These are phyloP conservation scores for Wolfiporia cocos DNA, from an alignment of 1,284 basidiomycete species.

Conservation along the genomic window DNA sequence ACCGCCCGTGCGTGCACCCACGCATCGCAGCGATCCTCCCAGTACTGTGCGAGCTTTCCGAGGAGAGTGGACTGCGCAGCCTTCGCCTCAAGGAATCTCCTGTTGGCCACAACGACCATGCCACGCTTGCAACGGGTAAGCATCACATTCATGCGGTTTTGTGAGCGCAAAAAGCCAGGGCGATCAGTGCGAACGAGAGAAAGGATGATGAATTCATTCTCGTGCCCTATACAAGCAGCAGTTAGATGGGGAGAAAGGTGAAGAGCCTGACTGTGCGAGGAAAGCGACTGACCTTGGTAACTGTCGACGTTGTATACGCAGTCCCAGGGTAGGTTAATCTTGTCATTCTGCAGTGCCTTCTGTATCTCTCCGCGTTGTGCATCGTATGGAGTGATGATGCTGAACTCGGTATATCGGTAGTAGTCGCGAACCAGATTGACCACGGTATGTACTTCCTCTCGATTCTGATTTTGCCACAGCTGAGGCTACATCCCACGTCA, in stretches of 20 bases:
- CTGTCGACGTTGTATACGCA: constrained; percentile 61
- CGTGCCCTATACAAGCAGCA: constrained; percentile 18
- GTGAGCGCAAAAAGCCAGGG: constrained; percentile 52
- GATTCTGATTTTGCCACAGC: no score
- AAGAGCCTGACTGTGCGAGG: constrained; percentile 4
- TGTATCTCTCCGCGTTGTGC: constrained; percentile 51
- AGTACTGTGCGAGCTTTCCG: constrained; percentile 10
- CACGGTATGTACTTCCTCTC: constrained; percentile 32
- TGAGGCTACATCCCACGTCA: background rate
- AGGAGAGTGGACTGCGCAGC: constrained; percentile 8
- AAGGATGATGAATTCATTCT: constrained; percentile 47
- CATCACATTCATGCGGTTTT: constrained; percentile 63
- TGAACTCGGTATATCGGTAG: constrained; percentile 35
- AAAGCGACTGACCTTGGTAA: constrained; percentile 45
- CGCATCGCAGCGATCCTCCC: constrained; percentile 3
- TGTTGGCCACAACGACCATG: constrained; percentile 18
- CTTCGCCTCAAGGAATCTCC: constrained; percentile 10
- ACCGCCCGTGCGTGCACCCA: background rate
- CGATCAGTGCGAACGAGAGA: constrained; percentile 52
- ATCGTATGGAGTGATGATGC: constrained; percentile 70
- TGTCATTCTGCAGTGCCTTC: constrained; percentile 34
- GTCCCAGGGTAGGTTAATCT: constrained; percentile 40
- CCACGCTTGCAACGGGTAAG: constrained; percentile 18
- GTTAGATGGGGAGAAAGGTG: background rate
- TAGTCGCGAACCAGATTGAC: constrained; percentile 33